phyloP scores from a whole-genome alignment of 2,329 filamentous ascomycete genomes.

The Monosporascus sp. region DNA sequence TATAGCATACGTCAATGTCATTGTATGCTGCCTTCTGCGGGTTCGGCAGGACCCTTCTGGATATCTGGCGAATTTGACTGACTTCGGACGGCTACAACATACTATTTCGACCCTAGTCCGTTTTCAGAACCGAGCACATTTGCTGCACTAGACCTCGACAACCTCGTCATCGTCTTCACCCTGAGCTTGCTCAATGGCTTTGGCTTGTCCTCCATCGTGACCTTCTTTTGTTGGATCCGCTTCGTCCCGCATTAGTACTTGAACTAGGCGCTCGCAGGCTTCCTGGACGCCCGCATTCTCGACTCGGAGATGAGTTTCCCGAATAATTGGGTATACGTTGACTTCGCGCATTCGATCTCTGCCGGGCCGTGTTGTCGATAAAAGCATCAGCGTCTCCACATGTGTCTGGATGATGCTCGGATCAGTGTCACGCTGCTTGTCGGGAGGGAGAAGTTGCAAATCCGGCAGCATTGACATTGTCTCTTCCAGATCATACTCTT shows the following conservation, averaged over 20 bases:
- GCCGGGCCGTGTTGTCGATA: slow-evolving; percentile 73
- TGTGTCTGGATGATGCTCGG: slow-evolving; percentile 76
- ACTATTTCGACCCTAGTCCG: slow-evolving; percentile 4
- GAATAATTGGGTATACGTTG: slow-evolving; percentile 83
- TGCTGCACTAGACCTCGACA: slow-evolving; percentile 43
- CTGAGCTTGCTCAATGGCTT: slow-evolving; percentile 23
- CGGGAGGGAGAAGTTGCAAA: slow-evolving; percentile 80
- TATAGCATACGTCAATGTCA: no score
- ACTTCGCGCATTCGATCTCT: slow-evolving; percentile 69
- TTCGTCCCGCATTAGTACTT: slow-evolving; percentile 81
- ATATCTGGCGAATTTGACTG: no score
- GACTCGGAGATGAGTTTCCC: slow-evolving; percentile 77
- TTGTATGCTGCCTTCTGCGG: no score
- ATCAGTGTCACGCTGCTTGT: slow-evolving; percentile 82
- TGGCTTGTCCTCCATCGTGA: slow-evolving; percentile 32
- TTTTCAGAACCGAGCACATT: slow-evolving; percentile 1
- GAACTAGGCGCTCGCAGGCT: slow-evolving; percentile 82
- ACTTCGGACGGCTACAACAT: not conserved
- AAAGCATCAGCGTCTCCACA: slow-evolving; percentile 77
- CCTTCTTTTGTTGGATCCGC: slow-evolving; percentile 40
- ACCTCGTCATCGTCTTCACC: slow-evolving; percentile 40
- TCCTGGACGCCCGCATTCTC: slow-evolving; percentile 77
- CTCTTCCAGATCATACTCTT: slow-evolving; percentile 86
- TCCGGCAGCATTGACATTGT: slow-evolving; percentile 82
- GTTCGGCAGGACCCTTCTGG: no score